A percentile compares a stretch with the other conserved stretches of the same genome.
Conservation (phyloP, 306 rosid genomes). For the Medicago lupulina region DNA sequence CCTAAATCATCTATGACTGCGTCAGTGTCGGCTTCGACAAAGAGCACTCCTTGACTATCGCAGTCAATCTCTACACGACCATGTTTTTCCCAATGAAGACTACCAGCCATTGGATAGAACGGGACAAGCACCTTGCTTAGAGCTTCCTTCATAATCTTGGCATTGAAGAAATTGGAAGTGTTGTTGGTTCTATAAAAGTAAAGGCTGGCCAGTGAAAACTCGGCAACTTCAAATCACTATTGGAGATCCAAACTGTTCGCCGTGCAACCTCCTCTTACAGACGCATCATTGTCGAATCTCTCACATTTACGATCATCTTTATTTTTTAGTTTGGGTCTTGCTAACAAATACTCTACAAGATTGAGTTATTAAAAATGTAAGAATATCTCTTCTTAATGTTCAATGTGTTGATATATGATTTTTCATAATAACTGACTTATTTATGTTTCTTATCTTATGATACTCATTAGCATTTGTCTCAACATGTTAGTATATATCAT, state of each 20-base stretch:
- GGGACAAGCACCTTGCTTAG: constrained; percentile 70
- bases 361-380: too few species aligned
- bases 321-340: neutral
- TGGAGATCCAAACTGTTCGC: constrained; percentile 70
- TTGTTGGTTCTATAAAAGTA: constrained; percentile 66
- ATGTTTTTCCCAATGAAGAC: constrained; percentile 68
- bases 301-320: constrained; percentile 58
- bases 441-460: too few species aligned
- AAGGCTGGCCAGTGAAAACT: constrained; percentile 70
- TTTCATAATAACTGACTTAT: neutral
- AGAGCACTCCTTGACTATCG: too few species aligned
- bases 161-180: constrained; percentile 61
- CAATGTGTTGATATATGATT: too few species aligned
- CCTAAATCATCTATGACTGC: constrained; percentile 69
- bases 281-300: constrained; percentile 69
- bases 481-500: neutral
- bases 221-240: constrained; percentile 70
- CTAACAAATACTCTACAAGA: too few species aligned
- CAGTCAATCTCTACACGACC: constrained; percentile 83
- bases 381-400: too few species aligned
- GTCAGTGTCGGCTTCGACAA: constrained; percentile 62
- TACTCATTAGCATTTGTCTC: too few species aligned
- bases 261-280: constrained; percentile 60
- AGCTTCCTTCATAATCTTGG: constrained; percentile 57
- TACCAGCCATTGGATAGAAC: constrained; percentile 84